A percentile compares a stretch with the other conserved stretches of the same genome.
Conservation (phyloP, 2,329 filamentous ascomycete genomes). For the Phialophora expanda region DNA sequence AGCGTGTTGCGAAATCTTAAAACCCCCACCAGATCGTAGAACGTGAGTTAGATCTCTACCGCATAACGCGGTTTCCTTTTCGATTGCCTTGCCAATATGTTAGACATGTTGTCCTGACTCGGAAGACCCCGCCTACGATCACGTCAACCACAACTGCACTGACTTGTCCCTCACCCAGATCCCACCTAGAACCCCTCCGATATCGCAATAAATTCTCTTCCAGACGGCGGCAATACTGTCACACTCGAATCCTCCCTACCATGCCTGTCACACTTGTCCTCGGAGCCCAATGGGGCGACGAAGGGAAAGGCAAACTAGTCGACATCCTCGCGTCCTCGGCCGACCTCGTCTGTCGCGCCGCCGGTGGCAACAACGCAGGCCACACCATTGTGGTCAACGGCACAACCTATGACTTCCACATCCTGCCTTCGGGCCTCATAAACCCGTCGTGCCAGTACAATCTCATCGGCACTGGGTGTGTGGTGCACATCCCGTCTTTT, state of each 20-base stretch:
- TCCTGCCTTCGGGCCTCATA: constrained; percentile 54
- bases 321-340: constrained; percentile 54
- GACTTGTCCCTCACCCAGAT: neutral
- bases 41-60: neutral
- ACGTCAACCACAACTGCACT: neutral
- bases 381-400: constrained; percentile 56
- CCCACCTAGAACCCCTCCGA: neutral
- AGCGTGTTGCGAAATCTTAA: constrained; percentile 2
- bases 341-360: constrained; percentile 52
- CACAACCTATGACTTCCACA: constrained; percentile 57
- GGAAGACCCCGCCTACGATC: neutral
- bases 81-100: neutral
- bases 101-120: neutral
- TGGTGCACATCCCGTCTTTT: constrained; percentile 55
- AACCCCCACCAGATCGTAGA: neutral
- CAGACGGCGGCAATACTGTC: neutral
- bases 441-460: constrained; percentile 52
- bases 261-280: constrained; percentile 52
- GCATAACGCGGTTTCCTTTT: neutral
- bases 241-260: constrained; percentile 2
- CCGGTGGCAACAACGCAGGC: constrained; percentile 56
- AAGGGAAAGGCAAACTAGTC: constrained; percentile 58
- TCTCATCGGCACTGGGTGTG: constrained; percentile 54
- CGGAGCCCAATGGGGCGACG: constrained; percentile 56
- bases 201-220: constrained; percentile 9